Evolutionary conservation across 2,329 filamentous ascomycete genomes (phyloP).

Genomic region (Ophioceras dolichostomum): DNA sequence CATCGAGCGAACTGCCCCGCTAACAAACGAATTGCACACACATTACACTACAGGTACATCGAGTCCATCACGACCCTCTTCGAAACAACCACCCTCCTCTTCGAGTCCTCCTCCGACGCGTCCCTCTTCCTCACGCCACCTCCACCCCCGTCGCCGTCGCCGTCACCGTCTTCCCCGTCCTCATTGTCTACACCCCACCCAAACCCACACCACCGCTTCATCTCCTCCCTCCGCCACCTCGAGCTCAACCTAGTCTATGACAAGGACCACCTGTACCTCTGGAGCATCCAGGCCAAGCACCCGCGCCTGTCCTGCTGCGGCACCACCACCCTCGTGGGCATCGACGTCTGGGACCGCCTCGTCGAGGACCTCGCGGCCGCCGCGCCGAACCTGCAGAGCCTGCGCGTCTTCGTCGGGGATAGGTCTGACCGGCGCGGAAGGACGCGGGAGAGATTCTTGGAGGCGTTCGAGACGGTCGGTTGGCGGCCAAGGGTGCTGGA

Average conservation of each 20-base stretch:
- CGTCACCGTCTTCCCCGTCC: no score
- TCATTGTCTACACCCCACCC: no score
- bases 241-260: slow-evolving; percentile 3
- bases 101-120: neutral
- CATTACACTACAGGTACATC: neutral
- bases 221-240: neutral
- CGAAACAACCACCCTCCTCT: slow-evolving; percentile 1
- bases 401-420: neutral
- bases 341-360: slow-evolving; percentile 1
- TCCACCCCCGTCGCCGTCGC: neutral
- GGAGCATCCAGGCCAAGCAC: neutral
- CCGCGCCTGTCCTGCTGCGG: neutral
- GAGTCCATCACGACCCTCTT: slow-evolving; percentile 2
- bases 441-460: neutral
- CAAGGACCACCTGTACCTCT: slow-evolving; percentile 1
- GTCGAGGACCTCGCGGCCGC: neutral
- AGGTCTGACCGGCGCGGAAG: no score
- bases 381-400: neutral
- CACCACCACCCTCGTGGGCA: neutral
- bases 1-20: no score
- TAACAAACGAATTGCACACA: no score
- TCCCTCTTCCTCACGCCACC: neutral
- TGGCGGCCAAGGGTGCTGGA: neutral
- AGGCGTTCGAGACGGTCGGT: neutral
- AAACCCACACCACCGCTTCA: slow-evolving; percentile 2